A percentile compares a stretch with the other conserved stretches of the same genome.
These are phyloP conservation scores for Citeromyces matritensis DNA, from an alignment of 805 yeast genomes.

Conservation along the genomic window DNA sequence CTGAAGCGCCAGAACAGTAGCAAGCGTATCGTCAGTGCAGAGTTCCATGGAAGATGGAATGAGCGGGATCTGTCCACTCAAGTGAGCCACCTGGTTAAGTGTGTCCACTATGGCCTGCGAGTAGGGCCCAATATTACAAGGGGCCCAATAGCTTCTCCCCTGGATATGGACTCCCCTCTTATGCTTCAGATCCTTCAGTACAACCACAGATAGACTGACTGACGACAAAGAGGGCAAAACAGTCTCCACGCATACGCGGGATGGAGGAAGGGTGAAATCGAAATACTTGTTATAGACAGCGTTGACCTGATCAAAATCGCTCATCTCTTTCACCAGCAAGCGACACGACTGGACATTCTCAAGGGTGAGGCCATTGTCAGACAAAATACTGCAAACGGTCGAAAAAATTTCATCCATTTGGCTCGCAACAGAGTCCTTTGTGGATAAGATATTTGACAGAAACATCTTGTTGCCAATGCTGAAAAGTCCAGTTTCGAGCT, in stretches of 20 bases:
- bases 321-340: slow-evolving; percentile 50
- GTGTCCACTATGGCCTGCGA: slow-evolving; percentile 58
- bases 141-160: slow-evolving; percentile 95
- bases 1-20: slow-evolving; percentile 50
- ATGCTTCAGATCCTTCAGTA: slow-evolving; percentile 15
- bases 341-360: slow-evolving; percentile 44
- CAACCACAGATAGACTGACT: slow-evolving; percentile 49
- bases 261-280: slow-evolving; percentile 59
- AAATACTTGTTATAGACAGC: slow-evolving; percentile 42
- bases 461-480: slow-evolving; percentile 15
- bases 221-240: slow-evolving; percentile 18
- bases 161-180: slow-evolving; percentile 80
- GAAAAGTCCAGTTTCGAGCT: background rate
- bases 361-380: slow-evolving; percentile 14
- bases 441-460: slow-evolving; percentile 27
- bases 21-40: slow-evolving; percentile 11
- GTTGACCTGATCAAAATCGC: slow-evolving; percentile 47
- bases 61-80: slow-evolving; percentile 89
- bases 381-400: slow-evolving; percentile 21
- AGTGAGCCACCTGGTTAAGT: slow-evolving; percentile 29
- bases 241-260: slow-evolving; percentile 74
- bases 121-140: slow-evolving; percentile 95
- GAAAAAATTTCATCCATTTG: slow-evolving; percentile 37
- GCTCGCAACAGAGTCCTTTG: slow-evolving; percentile 12
- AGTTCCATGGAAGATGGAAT: slow-evolving; percentile 58